These are phyloP conservation scores for Scopulariopsis brevicaulis DNA, from an alignment of 2,329 filamentous ascomycete genomes.

Conservation along the genomic window DNA sequence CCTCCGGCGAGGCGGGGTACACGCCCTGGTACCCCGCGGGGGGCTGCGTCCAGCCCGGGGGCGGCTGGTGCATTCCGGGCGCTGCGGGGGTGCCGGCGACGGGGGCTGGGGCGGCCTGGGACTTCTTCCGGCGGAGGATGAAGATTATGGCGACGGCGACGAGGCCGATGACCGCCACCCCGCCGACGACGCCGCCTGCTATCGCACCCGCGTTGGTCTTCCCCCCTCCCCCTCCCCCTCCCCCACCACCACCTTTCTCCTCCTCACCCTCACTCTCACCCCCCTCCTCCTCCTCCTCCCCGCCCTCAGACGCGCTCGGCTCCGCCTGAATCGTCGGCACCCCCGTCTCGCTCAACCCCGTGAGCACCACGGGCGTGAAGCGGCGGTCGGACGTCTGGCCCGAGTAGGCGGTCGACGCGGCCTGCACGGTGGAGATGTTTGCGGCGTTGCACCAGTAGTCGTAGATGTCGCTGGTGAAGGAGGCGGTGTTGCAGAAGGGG, in stretches of 20 bases:
- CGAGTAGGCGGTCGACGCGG: slow-evolving; percentile 26
- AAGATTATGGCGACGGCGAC: slow-evolving; percentile 18
- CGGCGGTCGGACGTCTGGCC: slow-evolving; percentile 19
- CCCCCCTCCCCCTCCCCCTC: slow-evolving; percentile 3
- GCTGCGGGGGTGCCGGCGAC: slow-evolving; percentile 3
- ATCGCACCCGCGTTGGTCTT: slow-evolving; percentile 21
- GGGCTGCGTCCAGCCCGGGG: not conserved
- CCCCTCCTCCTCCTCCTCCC: not conserved
- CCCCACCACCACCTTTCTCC: not conserved
- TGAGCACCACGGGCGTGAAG: slow-evolving; percentile 13
- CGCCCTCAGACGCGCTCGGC: not conserved
- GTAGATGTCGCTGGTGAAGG: slow-evolving; percentile 24
- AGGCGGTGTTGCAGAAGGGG: slow-evolving; percentile 33
- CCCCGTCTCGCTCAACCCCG: not conserved
- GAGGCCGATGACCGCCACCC: slow-evolving; percentile 19
- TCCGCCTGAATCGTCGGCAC: not conserved
- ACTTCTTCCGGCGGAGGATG: slow-evolving; percentile 17
- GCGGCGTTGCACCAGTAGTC: slow-evolving; percentile 32
- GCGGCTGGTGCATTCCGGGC: slow-evolving; percentile 8
- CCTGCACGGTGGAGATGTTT: slow-evolving; percentile 19
- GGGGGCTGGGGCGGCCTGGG: slow-evolving; percentile 9
- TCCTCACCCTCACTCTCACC: not conserved
- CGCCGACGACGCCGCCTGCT: slow-evolving; percentile 24
- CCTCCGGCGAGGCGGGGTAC: not conserved
- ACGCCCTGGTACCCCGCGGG: not conserved